Conservation (phyloP, 768 basidiomycete species). For the Hygrocybe coccinea region DNA sequence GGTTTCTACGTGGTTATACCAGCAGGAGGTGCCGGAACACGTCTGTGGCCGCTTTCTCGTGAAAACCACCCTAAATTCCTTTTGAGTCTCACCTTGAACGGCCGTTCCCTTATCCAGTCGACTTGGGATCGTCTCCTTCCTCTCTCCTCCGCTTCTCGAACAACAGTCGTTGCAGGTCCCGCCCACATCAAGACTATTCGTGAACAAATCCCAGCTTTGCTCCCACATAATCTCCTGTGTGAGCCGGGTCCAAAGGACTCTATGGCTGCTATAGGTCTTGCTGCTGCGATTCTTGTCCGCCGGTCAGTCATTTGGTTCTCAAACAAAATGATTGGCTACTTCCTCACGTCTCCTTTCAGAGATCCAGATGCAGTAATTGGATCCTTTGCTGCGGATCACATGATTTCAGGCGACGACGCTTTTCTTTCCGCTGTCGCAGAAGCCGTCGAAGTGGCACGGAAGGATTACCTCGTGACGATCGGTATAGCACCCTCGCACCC, state of each 20-base stretch:
- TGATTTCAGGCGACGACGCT: slow-evolving; percentile 88
- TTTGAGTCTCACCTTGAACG: slow-evolving; percentile 81
- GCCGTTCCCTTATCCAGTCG: slow-evolving; percentile 83
- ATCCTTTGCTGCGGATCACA: slow-evolving; percentile 90
- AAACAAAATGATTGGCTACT: neutral
- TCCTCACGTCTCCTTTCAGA: neutral
- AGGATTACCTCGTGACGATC: slow-evolving; percentile 80
- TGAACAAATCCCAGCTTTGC: slow-evolving; percentile 77
- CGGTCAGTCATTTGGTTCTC: slow-evolving; percentile 28
- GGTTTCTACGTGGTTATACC: slow-evolving; percentile 90
- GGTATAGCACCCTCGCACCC: slow-evolving; percentile 90
- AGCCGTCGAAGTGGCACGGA: slow-evolving; percentile 76
- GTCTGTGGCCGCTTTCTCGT: slow-evolving; percentile 86
- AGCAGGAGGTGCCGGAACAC: slow-evolving; percentile 83
- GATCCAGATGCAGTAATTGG: slow-evolving; percentile 82
- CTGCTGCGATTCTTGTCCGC: slow-evolving; percentile 68
- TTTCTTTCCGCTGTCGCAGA: slow-evolving; percentile 81
- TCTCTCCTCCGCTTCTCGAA: slow-evolving; percentile 61
- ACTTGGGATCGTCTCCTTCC: slow-evolving; percentile 88
- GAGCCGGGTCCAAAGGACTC: slow-evolving; percentile 88
- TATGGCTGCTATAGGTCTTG: slow-evolving; percentile 87
- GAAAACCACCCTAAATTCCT: slow-evolving; percentile 84
- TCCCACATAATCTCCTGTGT: slow-evolving; percentile 63
- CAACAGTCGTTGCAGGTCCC: slow-evolving; percentile 82
- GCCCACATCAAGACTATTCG: slow-evolving; percentile 67